A percentile compares a stretch with the other conserved stretches of the same genome.
Evolutionary conservation across 139 green algal species (phyloP).

Genomic region (Spirogloea muscicola): DNA sequence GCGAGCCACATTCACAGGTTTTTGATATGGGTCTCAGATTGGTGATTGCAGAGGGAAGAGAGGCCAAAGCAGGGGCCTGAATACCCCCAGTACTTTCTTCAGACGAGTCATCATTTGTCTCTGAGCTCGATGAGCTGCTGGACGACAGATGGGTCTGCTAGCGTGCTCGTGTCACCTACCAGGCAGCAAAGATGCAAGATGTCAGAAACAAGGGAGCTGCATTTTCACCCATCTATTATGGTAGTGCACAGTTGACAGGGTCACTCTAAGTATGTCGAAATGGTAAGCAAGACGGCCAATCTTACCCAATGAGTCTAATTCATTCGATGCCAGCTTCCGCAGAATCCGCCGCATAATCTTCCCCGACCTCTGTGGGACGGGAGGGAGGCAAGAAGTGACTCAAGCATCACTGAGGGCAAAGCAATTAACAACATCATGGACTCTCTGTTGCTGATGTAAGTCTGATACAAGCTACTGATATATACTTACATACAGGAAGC

Average conservation of each 20-base stretch:
- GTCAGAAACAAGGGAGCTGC: not conserved
- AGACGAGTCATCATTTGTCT: not conserved
- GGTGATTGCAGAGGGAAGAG: too few species aligned
- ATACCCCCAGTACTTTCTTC: not conserved
- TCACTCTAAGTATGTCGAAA: not conserved
- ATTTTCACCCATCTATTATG: not conserved
- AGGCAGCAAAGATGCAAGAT: not conserved
- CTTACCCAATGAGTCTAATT: conserved; percentile 55
- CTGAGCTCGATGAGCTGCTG: conserved; percentile 64
- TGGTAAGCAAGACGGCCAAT: not conserved
- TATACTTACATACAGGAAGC: too few species aligned
- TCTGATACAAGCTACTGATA: too few species aligned
- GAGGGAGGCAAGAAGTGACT: not conserved
- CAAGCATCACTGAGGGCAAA: too few species aligned
- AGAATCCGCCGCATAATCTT: conserved; percentile 88
- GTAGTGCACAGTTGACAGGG: not conserved
- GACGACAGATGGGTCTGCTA: conserved; percentile 70
- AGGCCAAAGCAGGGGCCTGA: too few species aligned
- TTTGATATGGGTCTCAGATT: too few species aligned
- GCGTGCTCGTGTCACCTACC: conserved; percentile 57
- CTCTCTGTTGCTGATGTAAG: too few species aligned
- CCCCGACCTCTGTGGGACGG: conserved; percentile 59
- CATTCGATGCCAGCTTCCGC: conserved; percentile 64
- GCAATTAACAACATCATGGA: too few species aligned
- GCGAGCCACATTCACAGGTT: too few species aligned